phyloP scores from a whole-genome alignment of 192 early-diverging fungal genomes.

The Podila verticillata region DNA sequence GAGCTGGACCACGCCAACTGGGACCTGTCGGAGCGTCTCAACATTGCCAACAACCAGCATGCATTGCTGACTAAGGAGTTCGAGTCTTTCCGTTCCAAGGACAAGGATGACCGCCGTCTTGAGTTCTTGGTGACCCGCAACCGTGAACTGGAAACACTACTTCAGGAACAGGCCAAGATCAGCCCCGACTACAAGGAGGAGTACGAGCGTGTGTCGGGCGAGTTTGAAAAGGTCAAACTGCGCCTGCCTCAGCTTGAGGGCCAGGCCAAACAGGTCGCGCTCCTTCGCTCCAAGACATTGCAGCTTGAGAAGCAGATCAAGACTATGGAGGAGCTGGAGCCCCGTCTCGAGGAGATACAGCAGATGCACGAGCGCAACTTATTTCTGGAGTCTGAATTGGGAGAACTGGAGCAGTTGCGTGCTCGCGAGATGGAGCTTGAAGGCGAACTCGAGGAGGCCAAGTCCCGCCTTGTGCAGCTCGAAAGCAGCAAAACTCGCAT shows the following conservation, averaged over 20 bases:
- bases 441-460: slow-evolving; percentile 28
- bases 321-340: slow-evolving; percentile 45
- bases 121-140: slow-evolving; percentile 29
- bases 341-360: slow-evolving; percentile 37
- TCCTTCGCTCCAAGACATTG: slow-evolving; percentile 26
- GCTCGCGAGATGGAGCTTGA: slow-evolving; percentile 47
- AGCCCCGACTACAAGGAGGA: slow-evolving; percentile 44
- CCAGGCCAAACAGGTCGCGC: slow-evolving; percentile 40
- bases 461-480: slow-evolving; percentile 19
- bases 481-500: slow-evolving; percentile 30
- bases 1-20: slow-evolving; percentile 48
- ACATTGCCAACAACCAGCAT: slow-evolving; percentile 51
- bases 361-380: slow-evolving; percentile 40
- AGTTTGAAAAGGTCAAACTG: slow-evolving; percentile 44
- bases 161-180: slow-evolving; percentile 33
- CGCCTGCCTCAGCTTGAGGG: slow-evolving; percentile 41
- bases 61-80: slow-evolving; percentile 39
- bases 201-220: slow-evolving; percentile 21
- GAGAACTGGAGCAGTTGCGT: slow-evolving; percentile 41
- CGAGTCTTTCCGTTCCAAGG: slow-evolving; percentile 41
- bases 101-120: slow-evolving; percentile 43
- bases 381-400: slow-evolving; percentile 38
- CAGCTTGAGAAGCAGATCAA: slow-evolving; percentile 51
- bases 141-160: slow-evolving; percentile 30
- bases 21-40: slow-evolving; percentile 44